phyloP scores from a whole-genome alignment of 2,329 filamentous ascomycete species.

The Aspergillus neoniger region DNA sequence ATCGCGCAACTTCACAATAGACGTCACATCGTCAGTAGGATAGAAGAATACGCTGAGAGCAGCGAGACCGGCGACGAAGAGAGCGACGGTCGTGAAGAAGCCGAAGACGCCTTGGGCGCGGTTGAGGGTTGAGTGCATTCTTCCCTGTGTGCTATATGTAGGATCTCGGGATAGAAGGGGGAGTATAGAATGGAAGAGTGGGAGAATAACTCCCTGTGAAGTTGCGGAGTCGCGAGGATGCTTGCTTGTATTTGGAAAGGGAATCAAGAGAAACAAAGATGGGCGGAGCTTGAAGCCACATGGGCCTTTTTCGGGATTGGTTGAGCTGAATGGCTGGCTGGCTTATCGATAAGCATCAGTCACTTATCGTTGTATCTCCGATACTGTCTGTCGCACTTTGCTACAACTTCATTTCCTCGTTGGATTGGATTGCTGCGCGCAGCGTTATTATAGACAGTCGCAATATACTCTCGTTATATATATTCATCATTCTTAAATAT shows the following conservation, averaged over 20 bases:
- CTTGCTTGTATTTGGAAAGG: no score
- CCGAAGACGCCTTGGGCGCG: conserved; percentile 91
- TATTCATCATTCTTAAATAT: not conserved
- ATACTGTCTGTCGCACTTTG: not conserved
- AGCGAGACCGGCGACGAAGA: conserved; percentile 75
- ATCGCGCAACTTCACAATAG: conserved; percentile 54
- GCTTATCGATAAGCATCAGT: conserved; percentile 22
- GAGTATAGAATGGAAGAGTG: no score
- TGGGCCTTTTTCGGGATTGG: conserved; percentile 21
- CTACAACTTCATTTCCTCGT: not conserved
- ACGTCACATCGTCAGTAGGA: conserved; percentile 60
- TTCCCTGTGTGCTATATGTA: no score
- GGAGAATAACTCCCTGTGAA: not conserved
- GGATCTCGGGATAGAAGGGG: no score
- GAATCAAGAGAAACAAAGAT: not conserved
- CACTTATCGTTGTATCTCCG: not conserved
- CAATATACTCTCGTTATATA: not conserved
- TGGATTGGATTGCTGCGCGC: not conserved
- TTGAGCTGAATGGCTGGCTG: conserved; percentile 15
- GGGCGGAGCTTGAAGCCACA: conserved; percentile 18
- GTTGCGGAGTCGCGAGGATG: not conserved
- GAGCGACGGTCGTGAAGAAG: conserved; percentile 95
- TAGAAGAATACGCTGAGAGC: conserved; percentile 71
- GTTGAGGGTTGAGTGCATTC: conserved; percentile 85
- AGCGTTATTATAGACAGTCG: no score